Evolutionary conservation across 352 stramenopile genomes (phyloP).

Genomic region (Phytophthora citricola): DNA sequence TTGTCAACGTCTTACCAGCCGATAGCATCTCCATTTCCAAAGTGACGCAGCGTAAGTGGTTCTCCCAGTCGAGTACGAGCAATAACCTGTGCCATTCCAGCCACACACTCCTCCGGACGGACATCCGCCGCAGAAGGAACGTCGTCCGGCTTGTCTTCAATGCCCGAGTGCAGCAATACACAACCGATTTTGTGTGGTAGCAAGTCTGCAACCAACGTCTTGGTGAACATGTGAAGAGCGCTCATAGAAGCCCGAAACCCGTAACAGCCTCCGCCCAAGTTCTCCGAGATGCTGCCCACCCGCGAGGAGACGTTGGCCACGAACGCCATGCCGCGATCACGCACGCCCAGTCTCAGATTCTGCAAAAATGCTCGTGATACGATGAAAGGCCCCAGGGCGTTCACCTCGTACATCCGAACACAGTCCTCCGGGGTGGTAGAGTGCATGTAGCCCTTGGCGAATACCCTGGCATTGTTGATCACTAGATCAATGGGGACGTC

Average conservation of each 20-base stretch:
- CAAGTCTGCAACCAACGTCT: slow-evolving; percentile 60
- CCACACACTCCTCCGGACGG: slow-evolving; percentile 57
- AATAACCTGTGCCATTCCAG: slow-evolving; percentile 61
- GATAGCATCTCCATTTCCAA: slow-evolving; percentile 56
- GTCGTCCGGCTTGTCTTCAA: slow-evolving; percentile 65
- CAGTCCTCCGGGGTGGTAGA: slow-evolving; percentile 56
- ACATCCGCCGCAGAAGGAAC: slow-evolving; percentile 38
- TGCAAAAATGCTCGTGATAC: slow-evolving; percentile 64
- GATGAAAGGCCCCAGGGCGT: slow-evolving; percentile 68
- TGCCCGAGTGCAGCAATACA: slow-evolving; percentile 64
- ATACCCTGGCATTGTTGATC: slow-evolving; percentile 78
- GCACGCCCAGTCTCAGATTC: slow-evolving; percentile 49
- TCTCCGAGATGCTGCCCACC: slow-evolving; percentile 59
- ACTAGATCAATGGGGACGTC: slow-evolving; percentile 65
- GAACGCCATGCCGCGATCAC: slow-evolving; percentile 49
- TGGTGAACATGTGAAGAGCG: slow-evolving; percentile 80
- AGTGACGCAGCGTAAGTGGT: slow-evolving; percentile 63
- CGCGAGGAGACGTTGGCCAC: slow-evolving; percentile 62
- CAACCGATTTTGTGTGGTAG: slow-evolving; percentile 60
- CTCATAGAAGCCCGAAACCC: slow-evolving; percentile 83
- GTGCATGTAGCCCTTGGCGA: slow-evolving; percentile 38
- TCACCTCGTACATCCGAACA: slow-evolving; percentile 70
- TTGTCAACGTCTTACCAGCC: slow-evolving; percentile 50
- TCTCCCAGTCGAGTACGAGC: slow-evolving; percentile 55
- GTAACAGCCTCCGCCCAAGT: slow-evolving; percentile 60